phyloP scores from a whole-genome alignment of 2,329 filamentous ascomycete species.

The Pseudopyricularia cyperi region DNA sequence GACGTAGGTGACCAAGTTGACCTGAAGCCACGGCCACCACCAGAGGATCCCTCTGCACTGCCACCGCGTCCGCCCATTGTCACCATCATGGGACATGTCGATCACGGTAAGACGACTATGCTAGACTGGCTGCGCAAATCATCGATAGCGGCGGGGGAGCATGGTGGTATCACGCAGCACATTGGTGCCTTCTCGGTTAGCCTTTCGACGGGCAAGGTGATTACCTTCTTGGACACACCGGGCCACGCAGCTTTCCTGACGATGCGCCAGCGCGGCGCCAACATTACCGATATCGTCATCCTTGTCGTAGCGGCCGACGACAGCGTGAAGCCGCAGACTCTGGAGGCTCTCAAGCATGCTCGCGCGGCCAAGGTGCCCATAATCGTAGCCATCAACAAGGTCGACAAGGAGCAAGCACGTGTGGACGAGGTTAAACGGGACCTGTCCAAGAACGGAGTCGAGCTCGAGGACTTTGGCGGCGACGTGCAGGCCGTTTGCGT shows the following conservation, averaged over 20 bases:
- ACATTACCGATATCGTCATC: conserved; percentile 93
- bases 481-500: conserved; percentile 87
- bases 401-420: conserved; percentile 76
- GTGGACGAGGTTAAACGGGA: conserved; percentile 80
- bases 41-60: conserved; percentile 53
- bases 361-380: conserved; percentile 79
- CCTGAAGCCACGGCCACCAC: conserved; percentile 54
- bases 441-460: conserved; percentile 67
- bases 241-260: conserved; percentile 91
- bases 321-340: conserved; percentile 91
- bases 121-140: conserved; percentile 88
- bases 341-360: conserved; percentile 93
- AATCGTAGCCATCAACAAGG: conserved; percentile 95
- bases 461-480: conserved; percentile 89
- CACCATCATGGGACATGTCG: conserved; percentile 98
- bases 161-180: conserved; percentile 95
- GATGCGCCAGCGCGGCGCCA: conserved; percentile 91
- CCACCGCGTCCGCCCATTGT: conserved; percentile 80
- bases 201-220: conserved; percentile 73
- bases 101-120: conserved; percentile 95
- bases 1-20: conserved; percentile 55
- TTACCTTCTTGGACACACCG: conserved; percentile 94
- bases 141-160: conserved; percentile 79
- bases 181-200: conserved; percentile 94
- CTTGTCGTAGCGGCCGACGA: conserved; percentile 94